Percentiles rank a stretch among this genome's conserved stretches.
Conservation (phyloP, 345 rosid species). For the Mercurialis annua region DNA sequence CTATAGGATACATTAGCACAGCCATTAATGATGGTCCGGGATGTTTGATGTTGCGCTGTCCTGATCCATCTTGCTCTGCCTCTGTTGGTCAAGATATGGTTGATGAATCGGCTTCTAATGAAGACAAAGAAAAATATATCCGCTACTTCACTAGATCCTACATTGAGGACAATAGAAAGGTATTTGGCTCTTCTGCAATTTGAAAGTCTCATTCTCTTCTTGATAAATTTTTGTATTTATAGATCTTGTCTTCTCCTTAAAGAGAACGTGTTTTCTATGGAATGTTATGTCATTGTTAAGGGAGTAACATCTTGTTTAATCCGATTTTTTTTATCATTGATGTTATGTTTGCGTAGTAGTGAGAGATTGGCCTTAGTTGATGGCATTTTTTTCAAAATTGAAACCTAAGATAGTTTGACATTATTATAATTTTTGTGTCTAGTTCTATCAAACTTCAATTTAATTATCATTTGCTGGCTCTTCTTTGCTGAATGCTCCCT, state of each 20-base stretch:
- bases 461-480: not conserved
- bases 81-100: slow-evolving; percentile 38
- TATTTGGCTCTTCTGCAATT: slow-evolving; percentile 12
- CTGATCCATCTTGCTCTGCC: slow-evolving; percentile 39
- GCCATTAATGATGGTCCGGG: slow-evolving; percentile 42
- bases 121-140: slow-evolving; percentile 27
- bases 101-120: slow-evolving; percentile 22
- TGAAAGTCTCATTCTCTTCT: not conserved
- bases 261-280: not conserved
- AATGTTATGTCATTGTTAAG: not conserved
- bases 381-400: not conserved
- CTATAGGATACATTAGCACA: slow-evolving; percentile 32
- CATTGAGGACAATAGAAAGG: slow-evolving; percentile 36
- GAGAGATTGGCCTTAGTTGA: not conserved
- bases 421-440: not conserved
- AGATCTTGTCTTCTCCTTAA: not conserved
- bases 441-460: not conserved
- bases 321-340: not conserved
- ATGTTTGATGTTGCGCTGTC: slow-evolving; percentile 40
- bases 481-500: too few relatives aligned
- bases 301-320: not conserved
- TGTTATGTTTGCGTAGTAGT: not conserved
- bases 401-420: not conserved
- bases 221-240: not conserved
- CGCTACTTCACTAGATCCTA: slow-evolving; percentile 37